Evolutionary conservation across 73 alveolate species (phyloP).

Genomic region (Symbiodinium pilosum): DNA sequence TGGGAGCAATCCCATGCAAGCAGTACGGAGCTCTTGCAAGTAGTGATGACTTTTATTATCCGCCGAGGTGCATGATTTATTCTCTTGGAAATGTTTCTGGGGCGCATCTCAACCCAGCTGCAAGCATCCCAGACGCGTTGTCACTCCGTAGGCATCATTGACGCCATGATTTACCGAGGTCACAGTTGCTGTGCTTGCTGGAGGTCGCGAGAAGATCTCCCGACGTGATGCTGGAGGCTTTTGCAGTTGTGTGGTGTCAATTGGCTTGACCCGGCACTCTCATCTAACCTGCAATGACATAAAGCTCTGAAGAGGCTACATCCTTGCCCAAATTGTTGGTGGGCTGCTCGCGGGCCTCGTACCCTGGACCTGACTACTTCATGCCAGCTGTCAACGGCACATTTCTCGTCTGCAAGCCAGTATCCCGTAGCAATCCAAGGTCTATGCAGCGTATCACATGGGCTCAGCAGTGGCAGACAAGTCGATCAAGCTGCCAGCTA

Average conservation of each 20-base stretch:
- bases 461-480: constrained; percentile 12
- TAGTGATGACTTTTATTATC: too few relatives aligned
- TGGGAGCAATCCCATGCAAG: too few relatives aligned
- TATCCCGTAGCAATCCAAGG: neutral
- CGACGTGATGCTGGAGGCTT: constrained; percentile 12
- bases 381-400: too few relatives aligned
- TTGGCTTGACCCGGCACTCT: too few relatives aligned
- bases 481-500: neutral
- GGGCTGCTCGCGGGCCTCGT: neutral
- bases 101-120: neutral
- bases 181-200: neutral
- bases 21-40: too few relatives aligned
- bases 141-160: too few relatives aligned
- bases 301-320: neutral
- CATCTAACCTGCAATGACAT: too few relatives aligned
- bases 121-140: neutral
- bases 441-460: neutral
- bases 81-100: neutral
- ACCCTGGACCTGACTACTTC: neutral
- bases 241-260: too few relatives aligned
- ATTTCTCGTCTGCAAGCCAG: too few relatives aligned
- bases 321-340: neutral
- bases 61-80: neutral
- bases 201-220: neutral
- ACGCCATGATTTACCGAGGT: neutral